Base-by-base conservation (phyloP, 352 stramenopile species). In the Pythium scleroteichum region DNA sequence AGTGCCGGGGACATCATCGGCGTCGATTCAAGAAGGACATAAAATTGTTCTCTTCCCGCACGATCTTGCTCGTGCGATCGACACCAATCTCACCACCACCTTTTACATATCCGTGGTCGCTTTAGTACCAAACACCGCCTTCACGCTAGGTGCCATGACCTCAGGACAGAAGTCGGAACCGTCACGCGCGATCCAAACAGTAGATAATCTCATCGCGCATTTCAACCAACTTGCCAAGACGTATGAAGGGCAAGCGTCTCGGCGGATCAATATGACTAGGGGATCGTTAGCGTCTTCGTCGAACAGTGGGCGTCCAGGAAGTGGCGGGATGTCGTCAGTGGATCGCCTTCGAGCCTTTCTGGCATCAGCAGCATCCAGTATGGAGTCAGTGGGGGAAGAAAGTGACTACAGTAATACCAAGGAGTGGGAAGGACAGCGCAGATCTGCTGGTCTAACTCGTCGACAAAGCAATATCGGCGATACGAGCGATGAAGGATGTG, bases 101-200 rank as follows among this genome's bases (percentile, higher is more conserved):
- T 90, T 90, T 54, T 90, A 82, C 62, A 41, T 92, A 14, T 72
- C 80, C 2, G 80, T 90, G 49, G 63, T 88, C 5, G 67, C 77
- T 0, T 41, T 79, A 9, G 69, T 75, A 20, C 63, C 72, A 1
- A 50, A 46, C 3, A 87, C 73, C n/a, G 38, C 10, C 3, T 89
- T 89, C 38, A 72, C 73, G 0, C 13, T 92, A 9, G 66, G 69
- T 0, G 57, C 87, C 3, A 90, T 92, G 78, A 68, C 75, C 0
- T 87, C 80, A 0, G 80, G 82, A 0, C 80, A 90, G 64, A 88
- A 83, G 32, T 71, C 73, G 33, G 71, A 81, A 39, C 64, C 76
- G 0, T 88, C 78, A 1, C 69, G 55, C 22, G 80, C 82, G 16
- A 85, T 92, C 19, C 63, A 77, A 26, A 82, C 79, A 16, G 80